Base-by-base conservation (phyloP, 2,329 filamentous ascomycete species). In the Phaeophleospora eucalypticola region DNA sequence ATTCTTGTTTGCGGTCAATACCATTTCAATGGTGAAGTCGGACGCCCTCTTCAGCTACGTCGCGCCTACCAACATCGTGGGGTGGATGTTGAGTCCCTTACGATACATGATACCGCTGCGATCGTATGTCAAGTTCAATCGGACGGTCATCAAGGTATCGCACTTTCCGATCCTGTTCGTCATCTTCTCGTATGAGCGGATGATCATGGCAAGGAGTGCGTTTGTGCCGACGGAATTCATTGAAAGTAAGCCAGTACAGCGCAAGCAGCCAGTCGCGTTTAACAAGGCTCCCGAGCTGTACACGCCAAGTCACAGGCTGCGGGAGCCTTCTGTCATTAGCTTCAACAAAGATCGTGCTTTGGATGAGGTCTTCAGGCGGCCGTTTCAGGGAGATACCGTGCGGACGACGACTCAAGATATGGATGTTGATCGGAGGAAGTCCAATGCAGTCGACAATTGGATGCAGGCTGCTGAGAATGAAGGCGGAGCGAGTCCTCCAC, bases 21-120 rank as follows among this genome's bases (percentile, higher is more conserved):
- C 91, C 3, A 95, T 96, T 41, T 94, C 89, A 3, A 94, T 95
- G 87, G 91, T 96, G 56, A 97, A 96, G 68, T 95, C 93, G n/a
- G 91, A 97, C 65, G 87, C 89, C 0, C 74, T 96, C 0, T 97
- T 97, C 72, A 94, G 89, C 3, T 96, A 96, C 64, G 81, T 96
- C 51, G 87, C 91, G 1, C 91, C 91, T 0, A 85, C 87, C 12
- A 97, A 97, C 63, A 86, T 96, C 21, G 79, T 96, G 53, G 90
- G 88, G 1, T 97, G 90, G 91, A 64, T 91, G 0, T 73, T 95
- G 20, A 89, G 89, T 60, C 91, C 91, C 0, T 67, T 94, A 36
- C 80, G 90, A 53, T 95, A 86, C 64, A 72, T 82, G 58, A 82
- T 96, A 72, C 82, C 89, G 0, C 83, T 96, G 57, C 81, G 81